phyloP scores from a whole-genome alignment of 73 alveolate species.

The Paramecium primaurelia region DNA sequence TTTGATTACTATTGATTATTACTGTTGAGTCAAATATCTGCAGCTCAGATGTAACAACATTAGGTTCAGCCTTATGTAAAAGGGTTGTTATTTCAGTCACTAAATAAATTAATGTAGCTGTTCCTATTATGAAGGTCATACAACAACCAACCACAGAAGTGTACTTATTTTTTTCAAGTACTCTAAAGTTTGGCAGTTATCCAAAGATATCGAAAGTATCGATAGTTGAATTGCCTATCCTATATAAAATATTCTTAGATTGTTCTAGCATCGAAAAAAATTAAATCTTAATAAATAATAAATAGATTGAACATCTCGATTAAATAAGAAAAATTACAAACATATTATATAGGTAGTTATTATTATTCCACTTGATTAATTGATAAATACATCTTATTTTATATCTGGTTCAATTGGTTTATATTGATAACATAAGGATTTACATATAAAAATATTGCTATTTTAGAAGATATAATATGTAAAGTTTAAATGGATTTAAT shows the following conservation, averaged over 20 bases:
- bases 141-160: not conserved
- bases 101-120: not conserved
- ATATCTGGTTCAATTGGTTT: no score
- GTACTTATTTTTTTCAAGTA: not conserved
- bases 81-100: not conserved
- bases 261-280: not conserved
- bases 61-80: not conserved
- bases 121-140: not conserved
- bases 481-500: no score
- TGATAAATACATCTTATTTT: no score
- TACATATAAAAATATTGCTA: no score
- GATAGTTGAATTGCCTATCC: not conserved
- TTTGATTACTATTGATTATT: not conserved
- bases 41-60: not conserved
- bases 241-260: not conserved
- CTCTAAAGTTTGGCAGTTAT: not conserved
- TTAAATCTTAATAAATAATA: not conserved
- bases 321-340: not conserved
- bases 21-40: constrained; percentile 27
- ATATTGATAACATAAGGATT: no score
- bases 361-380: not conserved
- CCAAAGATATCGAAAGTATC: constrained; percentile 11
- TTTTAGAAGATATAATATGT: no score
- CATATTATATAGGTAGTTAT: not conserved
- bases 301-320: not conserved